Conservation (phyloP, 306 rosid genomes). For the Neltuma alba region DNA sequence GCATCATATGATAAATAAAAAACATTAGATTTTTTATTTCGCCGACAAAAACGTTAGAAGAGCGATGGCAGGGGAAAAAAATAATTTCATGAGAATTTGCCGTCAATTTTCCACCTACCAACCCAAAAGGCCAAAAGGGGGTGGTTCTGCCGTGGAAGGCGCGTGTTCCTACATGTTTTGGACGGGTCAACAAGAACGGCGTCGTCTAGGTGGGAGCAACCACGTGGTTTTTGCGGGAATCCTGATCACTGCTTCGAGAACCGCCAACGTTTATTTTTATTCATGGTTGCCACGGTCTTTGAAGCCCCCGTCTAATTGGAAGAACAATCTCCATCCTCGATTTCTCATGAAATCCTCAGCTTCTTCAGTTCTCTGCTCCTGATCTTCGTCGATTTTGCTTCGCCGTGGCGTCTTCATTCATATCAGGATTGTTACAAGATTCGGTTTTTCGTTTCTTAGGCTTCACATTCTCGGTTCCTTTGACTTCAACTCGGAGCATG, state of each 20-base stretch:
- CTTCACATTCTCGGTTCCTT: constrained; percentile 10
- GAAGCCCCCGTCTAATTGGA: not conserved
- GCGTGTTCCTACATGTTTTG: constrained; percentile 11
- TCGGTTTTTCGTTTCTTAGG: constrained; percentile 21
- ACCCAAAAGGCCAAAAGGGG: not conserved
- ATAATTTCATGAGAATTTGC: not conserved
- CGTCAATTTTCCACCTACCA: not conserved
- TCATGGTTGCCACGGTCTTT: not conserved
- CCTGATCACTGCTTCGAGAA: not conserved
- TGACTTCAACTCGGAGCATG: constrained; percentile 8
- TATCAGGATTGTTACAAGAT: not conserved
- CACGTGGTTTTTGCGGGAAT: constrained; percentile 21
- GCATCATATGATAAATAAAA: not conserved
- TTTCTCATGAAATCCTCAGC: not conserved
- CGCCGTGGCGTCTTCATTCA: not conserved
- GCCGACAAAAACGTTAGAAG: too few relatives aligned
- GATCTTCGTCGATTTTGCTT: not conserved
- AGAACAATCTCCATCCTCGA: constrained; percentile 7
- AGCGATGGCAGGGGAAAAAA: too few relatives aligned
- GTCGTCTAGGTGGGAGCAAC: not conserved
- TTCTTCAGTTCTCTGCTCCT: not conserved
- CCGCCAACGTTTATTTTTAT: not conserved
- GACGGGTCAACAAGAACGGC: not conserved
- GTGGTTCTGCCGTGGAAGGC: not conserved
- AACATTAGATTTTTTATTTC: too few relatives aligned